Conservation (phyloP, 2,329 filamentous ascomycete genomes). For the Thermochaetoides dissita region DNA sequence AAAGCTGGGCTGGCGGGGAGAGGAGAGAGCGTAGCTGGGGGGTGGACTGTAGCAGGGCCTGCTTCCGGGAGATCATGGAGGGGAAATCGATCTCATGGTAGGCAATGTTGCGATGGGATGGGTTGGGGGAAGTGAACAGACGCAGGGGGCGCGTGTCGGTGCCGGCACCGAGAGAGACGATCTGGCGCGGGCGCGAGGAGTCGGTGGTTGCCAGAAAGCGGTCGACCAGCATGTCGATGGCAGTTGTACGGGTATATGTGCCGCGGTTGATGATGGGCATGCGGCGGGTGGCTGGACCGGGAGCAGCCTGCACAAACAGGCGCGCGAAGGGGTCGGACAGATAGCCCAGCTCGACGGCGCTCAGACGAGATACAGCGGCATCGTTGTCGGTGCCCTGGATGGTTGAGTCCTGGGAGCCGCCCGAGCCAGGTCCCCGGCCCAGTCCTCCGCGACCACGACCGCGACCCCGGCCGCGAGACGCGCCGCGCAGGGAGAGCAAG, state of each 20-base stretch:
- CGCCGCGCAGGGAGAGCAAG: conserved; percentile 44
- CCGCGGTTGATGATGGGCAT: conserved; percentile 92
- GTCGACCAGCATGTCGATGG: conserved; percentile 64
- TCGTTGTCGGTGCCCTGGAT: conserved; percentile 87
- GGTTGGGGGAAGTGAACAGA: conserved; percentile 40
- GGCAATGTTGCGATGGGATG: conserved; percentile 30
- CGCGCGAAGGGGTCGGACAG: conserved; percentile 67
- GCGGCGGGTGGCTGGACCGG: conserved; percentile 37
- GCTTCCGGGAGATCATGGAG: conserved; percentile 54
- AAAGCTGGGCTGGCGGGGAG: conserved; percentile 16
- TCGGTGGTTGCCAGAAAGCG: conserved; percentile 45
- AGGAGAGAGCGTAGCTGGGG: conserved; percentile 28
- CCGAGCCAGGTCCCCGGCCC: conserved; percentile 16
- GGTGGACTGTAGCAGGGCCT: conserved; percentile 36
- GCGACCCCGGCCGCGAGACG: conserved; percentile 14
- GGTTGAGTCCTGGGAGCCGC: conserved; percentile 48
- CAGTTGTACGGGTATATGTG: conserved; percentile 79
- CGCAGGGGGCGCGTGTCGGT: conserved; percentile 84
- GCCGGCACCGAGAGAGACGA: conserved; percentile 83
- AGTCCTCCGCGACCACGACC: conserved; percentile 21
- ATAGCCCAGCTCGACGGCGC: conserved; percentile 76
- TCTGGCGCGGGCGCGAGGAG: conserved; percentile 42
- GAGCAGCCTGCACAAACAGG: conserved; percentile 43
- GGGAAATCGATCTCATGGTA: conserved; percentile 94
- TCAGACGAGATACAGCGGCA: conserved; percentile 76